Conservation (phyloP, 768 basidiomycete genomes). For the Udeniomyces megalosporus region DNA sequence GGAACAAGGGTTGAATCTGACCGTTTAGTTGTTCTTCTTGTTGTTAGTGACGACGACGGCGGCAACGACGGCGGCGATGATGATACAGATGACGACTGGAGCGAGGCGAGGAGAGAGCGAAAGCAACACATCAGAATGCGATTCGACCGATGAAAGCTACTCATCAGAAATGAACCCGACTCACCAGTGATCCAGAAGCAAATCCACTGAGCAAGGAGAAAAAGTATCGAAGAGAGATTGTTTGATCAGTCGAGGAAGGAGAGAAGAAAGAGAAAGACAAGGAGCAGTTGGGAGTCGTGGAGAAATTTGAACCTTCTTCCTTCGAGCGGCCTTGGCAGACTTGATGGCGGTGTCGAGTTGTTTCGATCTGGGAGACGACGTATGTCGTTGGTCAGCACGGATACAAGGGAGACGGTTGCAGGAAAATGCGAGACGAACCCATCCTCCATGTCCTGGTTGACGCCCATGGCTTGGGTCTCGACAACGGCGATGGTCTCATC, state of each 20-base stretch:
- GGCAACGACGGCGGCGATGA: conserved; percentile 51
- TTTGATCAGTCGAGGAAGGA: background rate
- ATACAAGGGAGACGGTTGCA: background rate
- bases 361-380: conserved; percentile 38
- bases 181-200: conserved; percentile 10
- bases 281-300: too few relatives aligned
- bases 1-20: background rate
- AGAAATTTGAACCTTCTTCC: conserved; percentile 48
- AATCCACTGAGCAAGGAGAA: conserved; percentile 1
- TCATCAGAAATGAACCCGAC: background rate
- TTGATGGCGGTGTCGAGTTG: conserved; percentile 76
- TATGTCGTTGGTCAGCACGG: background rate
- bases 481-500: conserved; percentile 53
- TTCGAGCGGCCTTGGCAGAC: conserved; percentile 73
- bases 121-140: too few relatives aligned
- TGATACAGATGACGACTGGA: conserved; percentile 39
- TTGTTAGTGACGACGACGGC: conserved; percentile 37
- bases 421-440: conserved; percentile 38
- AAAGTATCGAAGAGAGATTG: background rate
- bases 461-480: conserved; percentile 45
- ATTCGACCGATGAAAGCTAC: background rate
- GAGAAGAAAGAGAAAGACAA: background rate
- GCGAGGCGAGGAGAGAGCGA: background rate
- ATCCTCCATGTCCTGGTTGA: conserved; percentile 50
- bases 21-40: background rate